A percentile compares a stretch with the other conserved stretches of the same genome.
Evolutionary conservation across 176 grass and related monocot genomes (phyloP).

Genomic region (Oryza nivara): DNA sequence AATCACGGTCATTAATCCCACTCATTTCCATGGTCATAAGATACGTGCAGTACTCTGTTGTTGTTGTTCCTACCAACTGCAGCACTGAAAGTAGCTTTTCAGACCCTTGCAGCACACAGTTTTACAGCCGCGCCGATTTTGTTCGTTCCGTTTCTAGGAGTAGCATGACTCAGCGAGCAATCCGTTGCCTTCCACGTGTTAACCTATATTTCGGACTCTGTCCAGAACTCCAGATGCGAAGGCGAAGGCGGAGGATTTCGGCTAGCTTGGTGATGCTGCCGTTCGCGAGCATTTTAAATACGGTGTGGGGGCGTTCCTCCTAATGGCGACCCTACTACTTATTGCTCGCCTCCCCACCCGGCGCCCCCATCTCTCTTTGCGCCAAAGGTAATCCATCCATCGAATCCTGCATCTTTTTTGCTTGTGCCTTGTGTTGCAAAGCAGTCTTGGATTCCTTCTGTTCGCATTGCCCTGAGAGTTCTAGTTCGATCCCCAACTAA

Average conservation of each 20-base stretch:
- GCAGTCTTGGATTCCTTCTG: not conserved
- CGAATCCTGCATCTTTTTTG: not conserved
- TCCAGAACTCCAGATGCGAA: not conserved
- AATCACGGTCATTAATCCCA: not conserved
- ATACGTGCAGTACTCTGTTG: not conserved
- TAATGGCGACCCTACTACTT: not conserved
- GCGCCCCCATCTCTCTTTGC: not conserved
- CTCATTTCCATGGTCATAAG: too few relatives aligned
- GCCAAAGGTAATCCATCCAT: not conserved
- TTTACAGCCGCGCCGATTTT: not conserved
- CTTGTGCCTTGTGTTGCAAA: not conserved
- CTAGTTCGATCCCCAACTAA: not conserved
- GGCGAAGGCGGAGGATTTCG: not conserved
- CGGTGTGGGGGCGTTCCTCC: not conserved
- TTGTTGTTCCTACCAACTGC: not conserved
- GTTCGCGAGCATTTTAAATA: not conserved
- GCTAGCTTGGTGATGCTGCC: not conserved
- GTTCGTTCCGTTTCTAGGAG: not conserved
- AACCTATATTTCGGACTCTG: not conserved
- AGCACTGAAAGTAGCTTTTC: not conserved
- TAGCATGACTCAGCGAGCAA: not conserved
- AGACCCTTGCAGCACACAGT: too few relatives aligned
- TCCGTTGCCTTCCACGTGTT: not conserved
- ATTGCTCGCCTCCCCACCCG: not conserved
- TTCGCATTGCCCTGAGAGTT: not conserved